A percentile compares a stretch with the other conserved stretches of the same genome.
Conservation (phyloP, 345 rosid species). For the Brassica nigra region DNA sequence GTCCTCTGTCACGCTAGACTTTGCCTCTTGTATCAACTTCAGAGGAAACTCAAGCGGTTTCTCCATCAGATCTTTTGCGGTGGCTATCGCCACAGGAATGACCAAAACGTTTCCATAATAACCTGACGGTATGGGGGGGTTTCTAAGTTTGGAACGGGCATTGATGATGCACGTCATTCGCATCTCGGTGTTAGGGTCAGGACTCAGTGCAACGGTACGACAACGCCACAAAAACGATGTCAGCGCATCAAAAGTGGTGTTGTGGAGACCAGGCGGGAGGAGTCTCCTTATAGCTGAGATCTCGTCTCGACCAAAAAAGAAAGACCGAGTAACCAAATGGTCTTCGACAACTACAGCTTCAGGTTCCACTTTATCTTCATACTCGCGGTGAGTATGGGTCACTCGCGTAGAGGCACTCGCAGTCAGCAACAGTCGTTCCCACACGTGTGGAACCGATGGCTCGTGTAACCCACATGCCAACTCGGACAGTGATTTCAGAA, state of each 20-base stretch:
- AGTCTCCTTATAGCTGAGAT: constrained; percentile 43
- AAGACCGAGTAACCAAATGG: constrained; percentile 49
- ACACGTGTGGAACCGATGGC: constrained; percentile 48
- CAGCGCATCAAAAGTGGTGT: constrained; percentile 46
- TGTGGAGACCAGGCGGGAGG: constrained; percentile 42
- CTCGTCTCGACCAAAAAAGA: constrained; percentile 51
- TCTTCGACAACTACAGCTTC: constrained; percentile 23
- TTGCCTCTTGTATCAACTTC: constrained; percentile 50
- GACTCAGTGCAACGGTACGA: constrained; percentile 52
- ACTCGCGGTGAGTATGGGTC: constrained; percentile 50
- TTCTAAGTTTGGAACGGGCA: constrained; percentile 42
- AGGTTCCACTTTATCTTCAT: constrained; percentile 42
- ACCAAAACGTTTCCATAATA: constrained; percentile 60
- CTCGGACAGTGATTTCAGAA: constrained; percentile 49
- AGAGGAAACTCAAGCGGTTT: constrained; percentile 57
- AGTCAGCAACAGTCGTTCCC: constrained; percentile 50
- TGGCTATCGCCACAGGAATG: constrained; percentile 44
- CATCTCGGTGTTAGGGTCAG: constrained; percentile 52
- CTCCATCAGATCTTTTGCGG: constrained; percentile 41
- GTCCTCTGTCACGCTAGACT: constrained; percentile 41
- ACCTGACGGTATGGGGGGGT: constrained; percentile 48
- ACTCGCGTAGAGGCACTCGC: constrained; percentile 43
- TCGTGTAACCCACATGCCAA: constrained; percentile 41
- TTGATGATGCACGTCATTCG: constrained; percentile 48
- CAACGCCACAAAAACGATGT: constrained; percentile 62